These are phyloP conservation scores for Tillandsia leiboldiana DNA, from an alignment of 176 grass and related monocot species.

Conservation along the genomic window DNA sequence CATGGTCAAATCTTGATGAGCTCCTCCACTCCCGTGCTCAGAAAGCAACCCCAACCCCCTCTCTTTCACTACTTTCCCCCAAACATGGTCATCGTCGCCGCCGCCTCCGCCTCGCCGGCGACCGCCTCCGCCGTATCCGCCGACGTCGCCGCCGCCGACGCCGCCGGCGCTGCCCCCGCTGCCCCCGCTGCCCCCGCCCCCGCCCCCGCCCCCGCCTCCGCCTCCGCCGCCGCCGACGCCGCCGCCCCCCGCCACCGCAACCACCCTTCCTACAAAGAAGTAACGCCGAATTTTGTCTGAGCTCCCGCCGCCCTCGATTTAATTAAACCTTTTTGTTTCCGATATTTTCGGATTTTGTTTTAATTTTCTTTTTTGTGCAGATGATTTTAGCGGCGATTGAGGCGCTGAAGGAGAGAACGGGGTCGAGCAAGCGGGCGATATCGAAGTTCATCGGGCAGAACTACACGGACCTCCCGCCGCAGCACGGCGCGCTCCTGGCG, in stretches of 20 bases:
- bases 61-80: not conserved
- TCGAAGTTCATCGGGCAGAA: conserved; percentile 20
- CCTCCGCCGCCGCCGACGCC: not conserved
- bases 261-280: conserved; percentile 31
- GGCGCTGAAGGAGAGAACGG: conserved; percentile 11
- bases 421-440: conserved; percentile 23
- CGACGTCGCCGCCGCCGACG: not conserved
- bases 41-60: not conserved
- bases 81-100: too few relatives aligned
- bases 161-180: conserved; percentile 1
- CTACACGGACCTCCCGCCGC: conserved; percentile 15
- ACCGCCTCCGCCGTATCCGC: not conserved
- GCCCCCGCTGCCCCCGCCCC: not conserved
- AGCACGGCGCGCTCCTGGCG: conserved; percentile 18
- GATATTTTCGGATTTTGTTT: not conserved
- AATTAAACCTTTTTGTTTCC: not conserved
- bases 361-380: conserved; percentile 12
- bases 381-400: conserved; percentile 32
- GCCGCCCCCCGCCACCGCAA: not conserved
- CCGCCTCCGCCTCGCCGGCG: not conserved
- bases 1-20: too few relatives aligned
- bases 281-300: not conserved
- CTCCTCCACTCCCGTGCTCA: not conserved
- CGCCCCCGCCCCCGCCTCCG: too few relatives aligned
- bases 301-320: too few relatives aligned